Conservation (phyloP, 345 rosid species). For the Adansonia digitata region DNA sequence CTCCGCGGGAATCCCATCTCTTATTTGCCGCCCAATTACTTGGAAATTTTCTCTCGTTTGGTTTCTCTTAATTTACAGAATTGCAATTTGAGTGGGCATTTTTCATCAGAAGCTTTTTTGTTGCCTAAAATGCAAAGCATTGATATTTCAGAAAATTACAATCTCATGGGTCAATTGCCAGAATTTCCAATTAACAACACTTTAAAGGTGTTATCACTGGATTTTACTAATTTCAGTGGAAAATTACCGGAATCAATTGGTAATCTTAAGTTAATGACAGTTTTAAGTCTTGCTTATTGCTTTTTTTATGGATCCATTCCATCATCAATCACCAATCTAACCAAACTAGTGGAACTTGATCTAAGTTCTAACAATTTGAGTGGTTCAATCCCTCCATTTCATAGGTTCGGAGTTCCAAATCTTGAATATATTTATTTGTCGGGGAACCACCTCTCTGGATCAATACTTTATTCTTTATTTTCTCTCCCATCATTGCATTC, state of each 20-base stretch:
- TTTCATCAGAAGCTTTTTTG: neutral
- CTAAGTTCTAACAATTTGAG: neutral
- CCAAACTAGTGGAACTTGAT: neutral
- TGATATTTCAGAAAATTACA: rapidly evolving
- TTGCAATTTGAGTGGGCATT: neutral
- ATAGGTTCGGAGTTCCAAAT: slow-evolving; percentile 5
- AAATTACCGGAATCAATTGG: neutral
- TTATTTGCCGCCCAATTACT: neutral
- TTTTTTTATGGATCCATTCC: neutral
- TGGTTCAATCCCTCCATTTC: slow-evolving; percentile 1
- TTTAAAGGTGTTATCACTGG: no score
- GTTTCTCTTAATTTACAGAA: neutral
- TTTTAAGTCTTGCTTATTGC: rapidly evolving
- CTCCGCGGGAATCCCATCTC: neutral
- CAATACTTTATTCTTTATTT: neutral
- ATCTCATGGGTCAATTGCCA: neutral
- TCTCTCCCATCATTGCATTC: neutral
- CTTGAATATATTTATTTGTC: neutral
- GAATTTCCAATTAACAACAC: neutral
- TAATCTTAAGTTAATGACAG: neutral
- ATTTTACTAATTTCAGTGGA: neutral
- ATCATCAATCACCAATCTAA: neutral
- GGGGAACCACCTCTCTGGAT: neutral
- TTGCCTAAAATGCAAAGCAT: neutral
- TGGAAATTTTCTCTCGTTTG: neutral